A percentile compares a stretch with the other conserved stretches of the same genome.
These are phyloP conservation scores for Ceratocystis huliohia DNA, from an alignment of 2,329 filamentous ascomycete genomes.

Conservation along the genomic window DNA sequence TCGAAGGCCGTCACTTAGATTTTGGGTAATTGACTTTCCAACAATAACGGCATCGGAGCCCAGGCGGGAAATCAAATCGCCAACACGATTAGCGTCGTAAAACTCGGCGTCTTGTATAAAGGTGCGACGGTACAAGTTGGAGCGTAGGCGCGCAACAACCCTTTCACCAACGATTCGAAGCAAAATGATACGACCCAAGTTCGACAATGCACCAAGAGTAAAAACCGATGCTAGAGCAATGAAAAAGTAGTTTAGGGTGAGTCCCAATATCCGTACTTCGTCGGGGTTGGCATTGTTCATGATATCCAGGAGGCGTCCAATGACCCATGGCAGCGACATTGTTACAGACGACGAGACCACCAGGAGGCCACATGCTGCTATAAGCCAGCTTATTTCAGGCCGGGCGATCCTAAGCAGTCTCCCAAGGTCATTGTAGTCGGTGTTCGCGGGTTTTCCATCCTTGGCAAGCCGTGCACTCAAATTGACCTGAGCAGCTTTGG, in stretches of 20 bases:
- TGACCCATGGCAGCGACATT: conserved; percentile 93
- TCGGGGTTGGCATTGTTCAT: conserved; percentile 54
- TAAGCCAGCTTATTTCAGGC: conserved; percentile 68
- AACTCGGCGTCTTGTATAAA: conserved; percentile 98
- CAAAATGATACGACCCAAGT: conserved; percentile 87
- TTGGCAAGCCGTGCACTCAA: conserved; percentile 77
- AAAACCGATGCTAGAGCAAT: conserved; percentile 62
- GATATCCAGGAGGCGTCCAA: conserved; percentile 87
- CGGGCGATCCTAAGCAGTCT: conserved; percentile 78
- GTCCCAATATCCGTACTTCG: conserved; percentile 63
- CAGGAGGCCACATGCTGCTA: conserved; percentile 68
- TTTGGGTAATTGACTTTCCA: conserved; percentile 96
- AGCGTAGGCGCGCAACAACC: conserved; percentile 79
- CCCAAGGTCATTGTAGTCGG: conserved; percentile 63
- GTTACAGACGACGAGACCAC: conserved; percentile 84
- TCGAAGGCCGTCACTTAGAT: conserved; percentile 88
- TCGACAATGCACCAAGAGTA: conserved; percentile 72
- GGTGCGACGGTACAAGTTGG: conserved; percentile 79
- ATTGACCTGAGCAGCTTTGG: conserved; percentile 78
- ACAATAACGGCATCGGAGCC: conserved; percentile 96
- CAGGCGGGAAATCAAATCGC: conserved; percentile 87
- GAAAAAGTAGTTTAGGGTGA: conserved; percentile 82
- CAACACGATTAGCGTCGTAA: conserved; percentile 94
- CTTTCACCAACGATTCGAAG: conserved; percentile 89
- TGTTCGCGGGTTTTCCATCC: conserved; percentile 46